Evolutionary conservation across 768 basidiomycete genomes (phyloP), one percentile per base, ranked within the genome.

Genomic region (Rhodosporidiobolus sp.): DNA sequence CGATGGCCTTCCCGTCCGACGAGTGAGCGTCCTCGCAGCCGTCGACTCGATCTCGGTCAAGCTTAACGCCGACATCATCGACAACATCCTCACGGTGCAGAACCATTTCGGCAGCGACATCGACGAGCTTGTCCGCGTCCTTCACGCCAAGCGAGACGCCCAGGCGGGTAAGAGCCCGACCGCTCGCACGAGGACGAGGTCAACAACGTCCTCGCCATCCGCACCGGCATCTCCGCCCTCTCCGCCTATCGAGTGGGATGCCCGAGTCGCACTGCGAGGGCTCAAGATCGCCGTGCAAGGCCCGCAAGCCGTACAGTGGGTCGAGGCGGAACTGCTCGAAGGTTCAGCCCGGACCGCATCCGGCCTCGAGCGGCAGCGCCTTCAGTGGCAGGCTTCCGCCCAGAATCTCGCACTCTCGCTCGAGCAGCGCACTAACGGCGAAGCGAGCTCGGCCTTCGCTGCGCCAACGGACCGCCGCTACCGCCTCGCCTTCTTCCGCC

Each of bases 81-180:
- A 94, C 78, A 90, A 89, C 9, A 80, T 93, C 7, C 84, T 94
- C 4, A 86, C 86, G 9, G 89, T 94, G 16, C 92, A 92, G 78
- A 90, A 91, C 74, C 92, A 92, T 78, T 93, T 93, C 69, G 92
- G 90, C 11, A 88, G 89, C 77, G 92, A 94, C 81, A 90, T 93
- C 80, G 89, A 89, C 73, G 92, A 94, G 70, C 83, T 93, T 35
- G 81, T 93, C 11, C 65, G 74, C 46, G 79, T 93, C 60, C 83
- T 91, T 45, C 85, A 86, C 45, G 19, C 54, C 20, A 54, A 45
- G 32, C 59, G 43, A 6, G 58, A 49, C 20, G 58, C 43, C 24
- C 45, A 54, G 26, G 20, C 49, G 1, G 38, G 20, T 2, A n/a
- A n/a, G n/a, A 30, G 32, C 3, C 45, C 46, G 32, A 35, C 67